A percentile compares a stretch with the other conserved stretches of the same genome.
Conservation (phyloP, 73 alveolate species). For the Symbiodinium natans region DNA sequence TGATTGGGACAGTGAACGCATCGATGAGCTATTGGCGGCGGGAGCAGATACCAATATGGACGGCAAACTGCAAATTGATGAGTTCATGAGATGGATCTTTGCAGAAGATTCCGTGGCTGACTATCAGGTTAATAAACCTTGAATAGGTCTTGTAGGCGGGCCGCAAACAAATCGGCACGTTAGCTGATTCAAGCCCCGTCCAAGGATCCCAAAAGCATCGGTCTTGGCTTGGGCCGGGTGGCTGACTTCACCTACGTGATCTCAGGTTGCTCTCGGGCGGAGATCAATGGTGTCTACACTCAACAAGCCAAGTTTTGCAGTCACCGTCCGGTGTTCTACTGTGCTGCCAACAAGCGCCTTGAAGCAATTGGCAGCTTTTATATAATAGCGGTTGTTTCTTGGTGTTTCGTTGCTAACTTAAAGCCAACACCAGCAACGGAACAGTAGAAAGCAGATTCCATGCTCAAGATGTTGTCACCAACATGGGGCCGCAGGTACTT, state of each 20-base stretch:
- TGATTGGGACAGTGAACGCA: conserved; percentile 27
- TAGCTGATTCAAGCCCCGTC: neutral
- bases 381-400: no score
- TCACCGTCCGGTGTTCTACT: conserved; percentile 36
- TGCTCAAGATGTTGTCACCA: neutral
- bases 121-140: no score
- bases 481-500: neutral
- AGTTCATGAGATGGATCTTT: conserved; percentile 30
- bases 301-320: conserved; percentile 38
- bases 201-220: neutral
- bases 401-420: no score
- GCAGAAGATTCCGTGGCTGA: neutral
- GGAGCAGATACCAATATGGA: conserved; percentile 25
- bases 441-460: neutral
- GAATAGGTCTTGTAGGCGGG: neutral
- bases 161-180: neutral
- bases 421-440: neutral
- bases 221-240: conserved; percentile 31
- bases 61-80: conserved; percentile 14
- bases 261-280: conserved; percentile 24
- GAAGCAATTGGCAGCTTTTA: no score
- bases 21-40: conserved; percentile 13
- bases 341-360: conserved; percentile 38
- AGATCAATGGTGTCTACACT: neutral
- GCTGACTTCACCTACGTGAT: conserved; percentile 14